phyloP scores from a whole-genome alignment of 805 yeast species.

The Wickerhamiella nectarea region DNA sequence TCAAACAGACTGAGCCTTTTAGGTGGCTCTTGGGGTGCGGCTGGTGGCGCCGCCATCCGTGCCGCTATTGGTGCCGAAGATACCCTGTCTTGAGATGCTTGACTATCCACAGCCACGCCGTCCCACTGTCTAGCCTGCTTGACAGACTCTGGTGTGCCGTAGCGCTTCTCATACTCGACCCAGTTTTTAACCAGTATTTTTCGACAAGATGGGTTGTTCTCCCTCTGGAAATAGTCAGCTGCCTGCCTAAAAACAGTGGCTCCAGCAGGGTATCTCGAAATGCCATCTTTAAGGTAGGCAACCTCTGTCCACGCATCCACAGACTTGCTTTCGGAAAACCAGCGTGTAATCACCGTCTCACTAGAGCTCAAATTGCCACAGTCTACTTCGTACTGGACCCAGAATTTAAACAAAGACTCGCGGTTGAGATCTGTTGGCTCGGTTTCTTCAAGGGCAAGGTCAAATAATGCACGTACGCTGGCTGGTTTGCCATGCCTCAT shows the following conservation, averaged over 20 bases:
- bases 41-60: neutral
- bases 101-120: no score
- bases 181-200: conserved; percentile 45
- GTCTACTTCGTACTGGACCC: neutral
- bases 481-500: conserved; percentile 49
- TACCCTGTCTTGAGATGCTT: no score
- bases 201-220: conserved; percentile 32
- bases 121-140: conserved; percentile 24
- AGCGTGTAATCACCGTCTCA: neutral
- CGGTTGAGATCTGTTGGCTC: neutral
- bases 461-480: conserved; percentile 51
- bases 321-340: neutral
- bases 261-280: neutral
- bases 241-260: conserved; percentile 40
- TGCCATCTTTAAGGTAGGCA: neutral
- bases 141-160: conserved; percentile 38
- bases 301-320: neutral
- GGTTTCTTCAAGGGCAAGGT: conserved; percentile 33
- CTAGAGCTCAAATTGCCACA: neutral
- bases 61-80: no score
- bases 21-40: neutral
- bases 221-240: conserved; percentile 30
- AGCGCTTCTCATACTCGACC: conserved; percentile 44
- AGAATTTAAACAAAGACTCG: neutral
- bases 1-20: neutral